Evolutionary conservation across 2,329 filamentous ascomycete genomes (phyloP), one percentile per base, ranked within the genome.

Genomic region (Neofusicoccum ribis): DNA sequence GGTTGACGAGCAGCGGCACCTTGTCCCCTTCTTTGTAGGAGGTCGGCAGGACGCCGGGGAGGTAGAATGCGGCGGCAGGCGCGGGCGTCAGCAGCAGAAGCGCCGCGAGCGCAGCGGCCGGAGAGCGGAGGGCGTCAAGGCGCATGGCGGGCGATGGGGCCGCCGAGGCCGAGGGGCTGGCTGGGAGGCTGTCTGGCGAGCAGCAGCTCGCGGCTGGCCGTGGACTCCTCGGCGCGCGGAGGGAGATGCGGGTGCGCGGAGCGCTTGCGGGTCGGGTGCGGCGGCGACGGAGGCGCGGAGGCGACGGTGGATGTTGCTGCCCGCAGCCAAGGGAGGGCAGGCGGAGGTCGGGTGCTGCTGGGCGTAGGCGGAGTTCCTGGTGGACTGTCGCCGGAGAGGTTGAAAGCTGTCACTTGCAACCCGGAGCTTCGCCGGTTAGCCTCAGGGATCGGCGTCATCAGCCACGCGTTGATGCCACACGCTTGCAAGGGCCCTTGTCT

Each of bases 31-130:
- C 81, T 72, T 91, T 88, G 83, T 99, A 99, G 65, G 94, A 94
- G 49, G 92, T 96, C 23, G 95, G 95, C 69, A 94, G 93, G 71
- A 97, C 93, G 71, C 95, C 95, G 43, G 94, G 95, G 46, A 99
- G 91, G 81, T 99, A 99, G 82, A 98, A 99, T 64, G 92, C 92
- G 2, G 88, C 72, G 5, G 73, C 68, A 34, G 73, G 73, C 11
- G 69, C 66, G 17, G 78, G 74, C 14, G 72, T 74, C 67, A 79
- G 67, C 64, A 74, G 71, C 47, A 79, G 67, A 20, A 78, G 68
- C 17, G 84, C 14, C 76, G 79, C 67, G 44, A 78, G 69, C 20
- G 76, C 59, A 9, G 74, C 68, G 63, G 71, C 68, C 7, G 71
- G 67, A 31, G 69, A 63, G 17, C 69, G 68, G 71, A 71, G 68